These are phyloP conservation scores for Tetrahymena thermophila DNA, from an alignment of 73 alveolate genomes.

Conservation along the genomic window DNA sequence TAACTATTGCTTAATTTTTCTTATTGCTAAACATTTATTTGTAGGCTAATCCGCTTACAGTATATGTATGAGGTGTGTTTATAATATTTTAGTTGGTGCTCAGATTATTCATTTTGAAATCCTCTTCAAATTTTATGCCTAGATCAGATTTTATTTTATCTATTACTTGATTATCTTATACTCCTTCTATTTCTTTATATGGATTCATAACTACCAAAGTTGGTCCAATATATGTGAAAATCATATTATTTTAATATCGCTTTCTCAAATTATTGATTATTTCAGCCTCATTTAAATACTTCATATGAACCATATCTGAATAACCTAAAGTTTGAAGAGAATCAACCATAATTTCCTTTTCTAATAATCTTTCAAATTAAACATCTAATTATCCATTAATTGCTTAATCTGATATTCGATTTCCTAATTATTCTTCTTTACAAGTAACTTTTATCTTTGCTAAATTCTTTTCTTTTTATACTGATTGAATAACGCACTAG, in stretches of 20 bases:
- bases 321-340: conserved; percentile 15
- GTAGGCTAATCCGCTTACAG: conserved; percentile 79
- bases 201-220: conserved; percentile 91
- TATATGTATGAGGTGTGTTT: conserved; percentile 86
- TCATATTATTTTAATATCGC: conserved; percentile 73
- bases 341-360: not conserved
- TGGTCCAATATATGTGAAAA: conserved; percentile 95
- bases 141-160: not conserved
- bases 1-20: conserved; percentile 80
- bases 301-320: conserved; percentile 76
- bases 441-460: not conserved
- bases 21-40: conserved; percentile 68
- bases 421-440: not conserved
- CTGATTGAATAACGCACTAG: not conserved
- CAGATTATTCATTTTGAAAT: not conserved
- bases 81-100: not conserved
- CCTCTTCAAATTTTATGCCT: not conserved
- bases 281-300: conserved; percentile 67
- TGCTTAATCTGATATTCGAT: not conserved
- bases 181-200: conserved; percentile 58
- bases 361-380: not conserved
- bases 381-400: not conserved
- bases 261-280: conserved; percentile 69
- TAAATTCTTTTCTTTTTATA: not conserved
- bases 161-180: not conserved